phyloP scores from a whole-genome alignment of 2,329 filamentous ascomycete species.

The Botrytis medusae region DNA sequence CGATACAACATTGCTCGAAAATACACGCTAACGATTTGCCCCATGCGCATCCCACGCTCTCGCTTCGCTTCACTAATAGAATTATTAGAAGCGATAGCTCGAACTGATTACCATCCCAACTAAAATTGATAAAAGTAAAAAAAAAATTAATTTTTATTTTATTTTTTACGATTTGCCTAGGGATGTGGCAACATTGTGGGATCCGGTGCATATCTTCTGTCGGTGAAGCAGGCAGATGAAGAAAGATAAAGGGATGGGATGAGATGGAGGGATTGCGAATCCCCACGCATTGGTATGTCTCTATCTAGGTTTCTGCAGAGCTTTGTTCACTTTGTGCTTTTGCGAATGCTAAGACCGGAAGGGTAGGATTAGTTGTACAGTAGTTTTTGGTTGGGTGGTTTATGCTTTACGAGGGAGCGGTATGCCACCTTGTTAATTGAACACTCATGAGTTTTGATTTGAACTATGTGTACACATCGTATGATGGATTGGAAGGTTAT shows the following conservation, averaged over 20 bases:
- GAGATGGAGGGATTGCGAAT: background rate
- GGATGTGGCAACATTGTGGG: background rate
- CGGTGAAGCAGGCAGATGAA: background rate
- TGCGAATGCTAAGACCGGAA: background rate
- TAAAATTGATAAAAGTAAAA: background rate
- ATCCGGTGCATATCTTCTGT: background rate
- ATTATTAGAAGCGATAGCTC: background rate
- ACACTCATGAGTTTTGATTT: background rate
- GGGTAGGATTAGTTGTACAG: background rate
- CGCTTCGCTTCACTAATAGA: background rate
- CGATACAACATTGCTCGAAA: background rate
- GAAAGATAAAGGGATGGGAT: background rate
- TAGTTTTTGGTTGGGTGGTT: background rate
- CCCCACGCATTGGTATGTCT: background rate
- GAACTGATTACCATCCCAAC: background rate
- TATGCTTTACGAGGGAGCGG: background rate
- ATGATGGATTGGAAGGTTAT: background rate
- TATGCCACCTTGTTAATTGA: background rate
- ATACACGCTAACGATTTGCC: background rate
- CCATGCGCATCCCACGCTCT: background rate
- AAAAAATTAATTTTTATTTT: background rate
- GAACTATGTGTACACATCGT: background rate
- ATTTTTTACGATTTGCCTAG: background rate
- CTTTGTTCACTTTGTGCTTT: background rate
- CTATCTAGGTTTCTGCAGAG: conserved; percentile 1